A percentile compares a stretch with the other conserved stretches of the same genome.
phyloP scores from a whole-genome alignment of 1,139 yeast species.

The Scheffersomyces insectosa region DNA sequence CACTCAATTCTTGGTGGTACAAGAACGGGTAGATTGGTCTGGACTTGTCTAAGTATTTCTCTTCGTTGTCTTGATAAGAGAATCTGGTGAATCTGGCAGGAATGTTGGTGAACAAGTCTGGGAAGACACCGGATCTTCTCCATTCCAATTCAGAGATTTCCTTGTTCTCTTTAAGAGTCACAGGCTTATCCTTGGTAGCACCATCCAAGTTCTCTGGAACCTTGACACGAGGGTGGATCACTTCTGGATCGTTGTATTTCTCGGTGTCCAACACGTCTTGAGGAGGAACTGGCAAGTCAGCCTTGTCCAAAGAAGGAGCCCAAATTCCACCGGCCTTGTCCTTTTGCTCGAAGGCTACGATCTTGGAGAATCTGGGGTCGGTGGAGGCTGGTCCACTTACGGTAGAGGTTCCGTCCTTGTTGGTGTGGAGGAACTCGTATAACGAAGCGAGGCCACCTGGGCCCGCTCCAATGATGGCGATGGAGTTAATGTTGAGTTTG shows the following conservation, averaged over 20 bases:
- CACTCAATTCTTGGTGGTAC: constrained; percentile 38
- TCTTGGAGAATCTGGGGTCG: constrained; percentile 22
- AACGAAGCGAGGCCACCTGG: constrained; percentile 40
- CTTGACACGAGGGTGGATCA: constrained; percentile 21
- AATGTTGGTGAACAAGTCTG: constrained; percentile 47
- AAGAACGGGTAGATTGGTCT: constrained; percentile 40
- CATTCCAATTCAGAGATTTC: constrained; percentile 29
- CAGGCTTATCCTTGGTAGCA: constrained; percentile 20
- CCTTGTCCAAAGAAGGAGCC: constrained; percentile 24
- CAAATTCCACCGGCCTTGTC: constrained; percentile 36
- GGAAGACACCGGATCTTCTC: constrained; percentile 44
- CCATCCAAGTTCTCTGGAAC: constrained; percentile 17
- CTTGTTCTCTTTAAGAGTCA: constrained; percentile 9
- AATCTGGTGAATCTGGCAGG: constrained; percentile 45
- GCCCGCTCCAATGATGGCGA: constrained; percentile 40
- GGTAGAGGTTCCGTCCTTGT: constrained; percentile 29
- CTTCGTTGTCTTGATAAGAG: constrained; percentile 35
- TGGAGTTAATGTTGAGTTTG: constrained; percentile 12
- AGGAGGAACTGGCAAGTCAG: constrained; percentile 32
- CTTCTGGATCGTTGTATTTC: constrained; percentile 25
- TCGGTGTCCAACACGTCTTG: constrained; percentile 29
- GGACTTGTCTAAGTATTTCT: constrained; percentile 23
- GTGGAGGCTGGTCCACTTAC: constrained; percentile 16
- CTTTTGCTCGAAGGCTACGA: constrained; percentile 38
- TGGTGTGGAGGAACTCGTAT: constrained; percentile 36